Evolutionary conservation across 2,329 filamentous ascomycete genomes (phyloP).

Genomic region (Fusarium sp.): DNA sequence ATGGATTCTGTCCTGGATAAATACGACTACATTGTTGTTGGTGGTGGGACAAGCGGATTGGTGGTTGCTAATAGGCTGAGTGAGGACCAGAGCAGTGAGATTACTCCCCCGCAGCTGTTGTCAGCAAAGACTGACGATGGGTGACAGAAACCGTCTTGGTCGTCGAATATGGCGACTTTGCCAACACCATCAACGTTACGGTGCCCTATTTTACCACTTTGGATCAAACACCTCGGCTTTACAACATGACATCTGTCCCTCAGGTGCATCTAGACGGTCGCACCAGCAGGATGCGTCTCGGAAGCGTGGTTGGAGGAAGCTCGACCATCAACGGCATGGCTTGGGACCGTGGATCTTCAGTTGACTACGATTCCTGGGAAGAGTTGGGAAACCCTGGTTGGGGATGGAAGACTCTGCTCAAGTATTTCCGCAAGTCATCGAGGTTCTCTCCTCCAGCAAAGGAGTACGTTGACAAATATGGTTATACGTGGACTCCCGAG

Average conservation of each 20-base stretch:
- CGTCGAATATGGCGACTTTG: conserved; percentile 46
- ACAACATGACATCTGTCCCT: conserved; percentile 40
- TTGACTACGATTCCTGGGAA: conserved; percentile 52
- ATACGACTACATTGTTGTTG: conserved; percentile 41
- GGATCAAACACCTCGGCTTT: conserved; percentile 23
- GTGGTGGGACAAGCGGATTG: conserved; percentile 48
- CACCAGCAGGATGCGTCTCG: conserved; percentile 34
- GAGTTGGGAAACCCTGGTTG: conserved; percentile 52
- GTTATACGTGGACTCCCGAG: conserved; percentile 33
- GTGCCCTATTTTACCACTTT: conserved; percentile 37
- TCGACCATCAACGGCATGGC: conserved; percentile 48
- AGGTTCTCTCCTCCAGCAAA: conserved; percentile 29
- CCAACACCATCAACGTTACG: conserved; percentile 36
- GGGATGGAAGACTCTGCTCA: conserved; percentile 47
- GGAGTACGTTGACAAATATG: conserved; percentile 35
- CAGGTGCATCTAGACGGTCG: conserved; percentile 40
- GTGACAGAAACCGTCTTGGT: conserved; percentile 40
- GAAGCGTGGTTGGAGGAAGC: conserved; percentile 46
- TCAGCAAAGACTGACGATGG: background rate
- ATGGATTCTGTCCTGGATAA: background rate
- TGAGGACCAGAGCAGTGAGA: conserved; percentile 39
- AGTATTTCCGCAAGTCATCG: conserved; percentile 39
- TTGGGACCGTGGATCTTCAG: conserved; percentile 41
- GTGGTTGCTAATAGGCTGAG: conserved; percentile 47
- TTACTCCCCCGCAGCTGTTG: no score